Evolutionary conservation across 2,329 filamentous ascomycete species (phyloP), one percentile per base, ranked within the genome.

Genomic region (Hypomyces rosellus): DNA sequence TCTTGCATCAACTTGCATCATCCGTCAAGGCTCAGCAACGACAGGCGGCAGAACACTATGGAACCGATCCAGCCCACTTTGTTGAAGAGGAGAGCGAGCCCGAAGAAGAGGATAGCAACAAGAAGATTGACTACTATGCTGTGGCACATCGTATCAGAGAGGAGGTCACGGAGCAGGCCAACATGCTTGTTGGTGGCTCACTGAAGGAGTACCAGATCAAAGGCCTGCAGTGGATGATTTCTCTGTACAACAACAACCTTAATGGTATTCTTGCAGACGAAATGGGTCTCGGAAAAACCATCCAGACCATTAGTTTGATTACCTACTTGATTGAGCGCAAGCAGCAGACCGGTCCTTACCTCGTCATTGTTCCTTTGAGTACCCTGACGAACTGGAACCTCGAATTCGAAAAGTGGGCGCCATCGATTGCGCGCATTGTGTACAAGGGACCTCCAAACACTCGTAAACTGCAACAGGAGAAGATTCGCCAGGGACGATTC

Each of bases 281-380:
- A 72, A 99, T 99, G 93, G 93, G 93, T 85, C 88, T 99, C 57
- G 93, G 93, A 69, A 99, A 99, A 75, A 99, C 93, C 0, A 99
- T 99, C 61, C 93, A 99, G 71, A 97, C 93, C 41, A 99, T 99
- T 71, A 95, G 89, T 76, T 75, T 99, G 72, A 88, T 99, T 63
- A 96, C 92, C 3, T 95, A 99, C 65, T 84, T 99, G 55, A 96
- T 99, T 59, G 93, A 97, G 74, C 86, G 83, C 74, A 99, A 99
- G 76, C 81, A 86, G 60, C 91, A 97, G 63, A 82, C 82, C 48
- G 93, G 93, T 0, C 93, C 93, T 0, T 99, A 93, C 69, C 75
- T 99, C 55, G 93, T 99, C 61, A 96, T 99, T 62, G 93, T 99
- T 9, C 93, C 93, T 30, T 78, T 99, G 33, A 96, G 90, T 78